phyloP scores from a whole-genome alignment of 257 asterid species.

The Penstemon eatonii region DNA sequence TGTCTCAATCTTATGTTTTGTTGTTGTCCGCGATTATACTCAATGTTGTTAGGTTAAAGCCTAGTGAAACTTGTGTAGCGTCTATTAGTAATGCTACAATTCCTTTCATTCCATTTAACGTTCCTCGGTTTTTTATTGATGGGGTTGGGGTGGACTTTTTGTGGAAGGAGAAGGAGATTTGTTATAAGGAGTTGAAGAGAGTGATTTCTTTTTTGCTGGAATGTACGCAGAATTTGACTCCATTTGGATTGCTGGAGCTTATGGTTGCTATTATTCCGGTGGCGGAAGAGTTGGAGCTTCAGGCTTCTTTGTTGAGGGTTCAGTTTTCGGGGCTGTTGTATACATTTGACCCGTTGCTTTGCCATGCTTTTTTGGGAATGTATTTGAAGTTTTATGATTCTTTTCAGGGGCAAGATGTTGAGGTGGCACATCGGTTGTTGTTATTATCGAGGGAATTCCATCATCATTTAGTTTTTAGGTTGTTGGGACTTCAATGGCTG shows the following conservation, averaged over 20 bases:
- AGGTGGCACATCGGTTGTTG: constrained; percentile 63
- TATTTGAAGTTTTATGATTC: constrained; percentile 56
- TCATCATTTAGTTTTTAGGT: constrained; percentile 59
- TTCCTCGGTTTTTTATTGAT: constrained; percentile 55
- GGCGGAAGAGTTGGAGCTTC: constrained; percentile 79
- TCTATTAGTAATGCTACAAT: constrained; percentile 49
- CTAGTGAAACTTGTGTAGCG: constrained; percentile 35
- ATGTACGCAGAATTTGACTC: constrained; percentile 66
- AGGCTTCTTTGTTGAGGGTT: constrained; percentile 81
- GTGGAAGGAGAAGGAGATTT: constrained; percentile 53
- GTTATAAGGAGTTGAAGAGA: constrained; percentile 73
- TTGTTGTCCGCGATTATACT: constrained; percentile 51
- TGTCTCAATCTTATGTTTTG: constrained; percentile 65
- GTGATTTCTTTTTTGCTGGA: constrained; percentile 80
- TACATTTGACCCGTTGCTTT: constrained; percentile 78
- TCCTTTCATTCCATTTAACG: constrained; percentile 73
- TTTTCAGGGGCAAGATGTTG: constrained; percentile 71
- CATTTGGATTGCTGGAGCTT: constrained; percentile 74
- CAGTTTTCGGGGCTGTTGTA: constrained; percentile 80
- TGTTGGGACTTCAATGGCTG: constrained; percentile 86
- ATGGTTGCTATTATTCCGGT: constrained; percentile 61
- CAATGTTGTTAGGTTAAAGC: constrained; percentile 55
- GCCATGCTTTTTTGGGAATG: constrained; percentile 75
- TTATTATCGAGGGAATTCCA: constrained; percentile 70
- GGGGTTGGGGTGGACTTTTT: constrained; percentile 38